Evolutionary conservation across 148 eudicot genomes (phyloP).

Genomic region (Chenopodium berlandieri): DNA sequence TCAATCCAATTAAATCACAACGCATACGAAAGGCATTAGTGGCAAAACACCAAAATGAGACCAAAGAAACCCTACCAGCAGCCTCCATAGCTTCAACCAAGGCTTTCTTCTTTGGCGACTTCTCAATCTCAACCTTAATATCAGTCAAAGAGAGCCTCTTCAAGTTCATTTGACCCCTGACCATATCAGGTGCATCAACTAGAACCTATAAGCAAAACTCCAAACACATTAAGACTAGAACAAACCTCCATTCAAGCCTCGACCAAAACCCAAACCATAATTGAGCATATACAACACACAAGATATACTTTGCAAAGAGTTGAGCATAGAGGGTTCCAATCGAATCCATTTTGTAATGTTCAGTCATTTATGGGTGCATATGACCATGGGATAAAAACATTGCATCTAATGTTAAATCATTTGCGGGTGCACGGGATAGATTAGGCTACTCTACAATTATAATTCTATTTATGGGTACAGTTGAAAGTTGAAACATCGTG

Average conservation of each 20-base stretch:
- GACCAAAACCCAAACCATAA: not conserved
- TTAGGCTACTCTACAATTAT: too few species aligned
- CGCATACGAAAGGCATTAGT: not conserved
- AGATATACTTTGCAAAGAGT: not conserved
- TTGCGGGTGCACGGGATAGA: too few species aligned
- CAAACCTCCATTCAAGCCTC: too few species aligned
- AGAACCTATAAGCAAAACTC: conserved; percentile 38
- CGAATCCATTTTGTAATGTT: too few species aligned
- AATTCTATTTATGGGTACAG: too few species aligned
- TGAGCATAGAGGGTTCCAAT: too few species aligned
- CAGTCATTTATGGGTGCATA: too few species aligned
- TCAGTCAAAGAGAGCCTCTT: conserved; percentile 67
- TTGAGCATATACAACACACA: not conserved
- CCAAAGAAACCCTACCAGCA: conserved; percentile 43
- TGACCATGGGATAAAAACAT: too few species aligned
- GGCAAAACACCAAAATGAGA: not conserved
- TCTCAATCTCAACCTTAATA: conserved; percentile 55
- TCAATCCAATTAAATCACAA: not conserved
- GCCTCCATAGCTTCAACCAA: conserved; percentile 78
- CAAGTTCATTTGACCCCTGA: conserved; percentile 61
- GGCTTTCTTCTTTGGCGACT: conserved; percentile 67
- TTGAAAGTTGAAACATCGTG: too few species aligned
- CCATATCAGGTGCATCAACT: conserved; percentile 73
- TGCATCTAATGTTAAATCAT: too few species aligned
- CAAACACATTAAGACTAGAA: not conserved